Evolutionary conservation across 2,329 filamentous ascomycete species (phyloP), one percentile per base, ranked within the genome.

Genomic region (Trichophyton rubrum): DNA sequence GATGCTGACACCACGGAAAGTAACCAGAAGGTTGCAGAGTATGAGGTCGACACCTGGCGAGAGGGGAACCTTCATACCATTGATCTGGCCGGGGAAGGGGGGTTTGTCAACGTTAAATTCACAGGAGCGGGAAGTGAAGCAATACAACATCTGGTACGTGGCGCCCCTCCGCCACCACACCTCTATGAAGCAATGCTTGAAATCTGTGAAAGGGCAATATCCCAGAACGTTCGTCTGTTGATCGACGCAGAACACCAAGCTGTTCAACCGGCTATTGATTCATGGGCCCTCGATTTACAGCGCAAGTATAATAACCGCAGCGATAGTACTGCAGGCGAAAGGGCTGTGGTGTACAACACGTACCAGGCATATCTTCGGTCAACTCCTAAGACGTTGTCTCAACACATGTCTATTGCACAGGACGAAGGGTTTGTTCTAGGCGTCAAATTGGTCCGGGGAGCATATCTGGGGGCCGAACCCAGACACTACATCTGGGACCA

Each of bases 181-280:
- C 83, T 96, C 63, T 79, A 80, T 60, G 73, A 80, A 24, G 86
- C 88, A 24, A 90, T 95, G 64, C 81, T 87, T 66, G 78, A 82
- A 47, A 86, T 95, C 65, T 95, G 90, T 73, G 77, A 85, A 55
- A 81, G 87, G 15, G 90, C 90, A 0, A 79, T 82, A 2, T 76
- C 82, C 55, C 84, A 86, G 59, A 83, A 85, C 56, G 83, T 95
- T 3, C 80, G 83, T 4, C 78, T 96, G 1, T 81, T 95, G 1
- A 88, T 95, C 64, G 89, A 93, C 66, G 90, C 90, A 1, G 90
- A 96, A 75, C 89, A 95, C 73, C 84, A 85, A 60, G 80, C 82
- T 59, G 80, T 92, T 17, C 88, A 95, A 74, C 76, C 81, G 2
- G 88, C 88, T 13, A 91, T 93, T 64, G 88, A 95, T 72, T 80